Base-by-base conservation (phyloP, 805 yeast genomes). In the Cyberlindnera mycetangii region DNA sequence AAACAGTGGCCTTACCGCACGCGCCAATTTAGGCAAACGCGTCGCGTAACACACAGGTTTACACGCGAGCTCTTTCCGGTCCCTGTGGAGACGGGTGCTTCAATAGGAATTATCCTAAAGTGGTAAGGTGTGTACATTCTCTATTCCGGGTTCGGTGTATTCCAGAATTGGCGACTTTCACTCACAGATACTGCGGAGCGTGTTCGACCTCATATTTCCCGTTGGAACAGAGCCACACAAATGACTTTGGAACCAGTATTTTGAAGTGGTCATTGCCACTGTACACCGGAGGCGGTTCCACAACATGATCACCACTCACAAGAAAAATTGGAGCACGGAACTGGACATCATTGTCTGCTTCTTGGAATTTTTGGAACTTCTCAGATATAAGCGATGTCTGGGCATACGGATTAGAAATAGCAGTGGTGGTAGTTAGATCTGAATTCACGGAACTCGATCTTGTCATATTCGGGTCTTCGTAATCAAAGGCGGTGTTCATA, bases 191-290 rank as follows among this genome's bases (percentile, higher is more conserved):
- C 34, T 25, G 39, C 5, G 58, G 58, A 12, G 56, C 53, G 14
- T 22, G 42, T 14, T 48, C 56, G 11, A 43, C 33, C 25, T 54
- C 55, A 18, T 30, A 46, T n/a, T 24, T 33, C 5, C 59, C 59
- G 18, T 44, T 48, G n/a, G 55, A 51, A 20, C 55, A 54, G 11
- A 53, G 41, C 55, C 55, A 54, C 2, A 51, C 42, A 16, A 50
- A 46, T 0, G 54, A 52, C 36, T 42, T 45, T 6, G 48, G 44
- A 16, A 31, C 27, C 11, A 17, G 34, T 5, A 28, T 24, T 7
- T 10, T 27, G 4, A 21, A 9, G 6, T 32, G 37, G n/a, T 14
- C 14, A 12, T n/a, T 17, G n/a, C 41, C 42, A 0, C 9, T 14
- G 19, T 53, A 53, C 17, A 46, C 28, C 20, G 58, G 58, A 11